phyloP scores from a whole-genome alignment of 306 rosid genomes.

The Lithocarpus polystachyus region DNA sequence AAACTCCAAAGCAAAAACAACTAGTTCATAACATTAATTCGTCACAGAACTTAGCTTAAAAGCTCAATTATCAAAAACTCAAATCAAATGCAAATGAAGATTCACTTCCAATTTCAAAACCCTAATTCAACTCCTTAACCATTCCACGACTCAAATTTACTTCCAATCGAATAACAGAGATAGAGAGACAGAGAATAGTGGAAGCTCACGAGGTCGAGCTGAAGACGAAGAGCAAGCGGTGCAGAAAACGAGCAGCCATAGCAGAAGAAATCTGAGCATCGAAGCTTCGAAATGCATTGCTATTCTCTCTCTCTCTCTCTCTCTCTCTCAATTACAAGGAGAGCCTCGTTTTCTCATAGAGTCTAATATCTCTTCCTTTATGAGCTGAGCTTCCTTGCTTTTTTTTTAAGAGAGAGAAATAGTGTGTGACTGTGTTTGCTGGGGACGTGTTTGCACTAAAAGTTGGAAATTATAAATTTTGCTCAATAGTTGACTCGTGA shows the following conservation, averaged over 20 bases:
- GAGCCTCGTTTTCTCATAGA: slow-evolving; percentile 15
- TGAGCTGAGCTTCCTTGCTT: not conserved
- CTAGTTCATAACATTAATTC: not conserved
- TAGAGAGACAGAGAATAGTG: not conserved
- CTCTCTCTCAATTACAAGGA: not conserved
- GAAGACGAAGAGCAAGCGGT: slow-evolving; percentile 27
- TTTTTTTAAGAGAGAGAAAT: slow-evolving; percentile 9
- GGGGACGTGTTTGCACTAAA: slow-evolving; percentile 37
- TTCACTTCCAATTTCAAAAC: slow-evolving; percentile 2
- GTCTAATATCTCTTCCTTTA: not conserved
- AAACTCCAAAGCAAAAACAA: not conserved
- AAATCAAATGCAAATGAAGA: slow-evolving; percentile 13
- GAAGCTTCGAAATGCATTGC: slow-evolving; percentile 18
- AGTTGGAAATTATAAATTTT: slow-evolving; percentile 14
- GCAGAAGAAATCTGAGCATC: slow-evolving; percentile 53
- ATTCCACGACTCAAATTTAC: not conserved
- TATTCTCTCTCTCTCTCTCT: not conserved
- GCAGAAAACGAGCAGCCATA: slow-evolving; percentile 47
- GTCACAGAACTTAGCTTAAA: not conserved
- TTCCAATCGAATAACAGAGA: slow-evolving; percentile 1
- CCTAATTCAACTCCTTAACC: slow-evolving; percentile 10
- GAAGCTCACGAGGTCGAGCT: slow-evolving; percentile 55
- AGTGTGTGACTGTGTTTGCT: not conserved
- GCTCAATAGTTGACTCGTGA: slow-evolving; percentile 40
- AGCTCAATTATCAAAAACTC: slow-evolving; percentile 1